Evolutionary conservation across 2,329 filamentous ascomycete genomes (phyloP), one percentile per base, ranked within the genome.

Genomic region (Aureobasidium pullulans): DNA sequence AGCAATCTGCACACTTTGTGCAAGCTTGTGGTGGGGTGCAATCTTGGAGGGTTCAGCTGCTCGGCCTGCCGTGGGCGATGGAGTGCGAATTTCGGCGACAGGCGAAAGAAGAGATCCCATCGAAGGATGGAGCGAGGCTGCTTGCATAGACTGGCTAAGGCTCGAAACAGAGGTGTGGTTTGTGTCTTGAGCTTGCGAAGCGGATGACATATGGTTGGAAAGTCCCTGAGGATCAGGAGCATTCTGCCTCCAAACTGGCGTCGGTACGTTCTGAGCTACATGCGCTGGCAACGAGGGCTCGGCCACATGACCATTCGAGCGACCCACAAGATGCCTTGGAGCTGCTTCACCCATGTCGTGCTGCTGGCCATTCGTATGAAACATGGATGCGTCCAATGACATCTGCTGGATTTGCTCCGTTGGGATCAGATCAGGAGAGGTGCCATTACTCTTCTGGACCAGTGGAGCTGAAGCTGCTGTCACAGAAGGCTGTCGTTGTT

Each of bases 11-110:
- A 66, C 66, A 16, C 63, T 62, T 61, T 66, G 66, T 47, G 63
- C 40, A 48, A 52, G 43, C 37, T 62, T 49, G 49, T 56, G 39
- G 32, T 50, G 39, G 29, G 49, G 34, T 42, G 47, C 23, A 32
- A 43, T 36, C 40, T 39, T 47, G 19, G 60, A 57, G 15, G 43
- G 60, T 3, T 84, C 83, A 52, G 79, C 74, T 49, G 79, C 84
- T 58, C 85, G 79, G 59, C 76, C 75, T 11, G 80, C 76, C 3
- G 80, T 87, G 1, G 88, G 87, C 1, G 88, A 89, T 2, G 87
- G 86, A 0, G 85, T 87, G n/a, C 81, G 79, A 6, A 82, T 81
- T 73, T 91, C 88, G 57, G 87, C 87, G 0, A 91, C 88, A 0
- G 88, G 88, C 0, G 88, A 91, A 2, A 92, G 77, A 23, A 79